Evolutionary conservation across 202 grass and related monocot genomes (phyloP), one percentile per base, ranked within the genome.

Genomic region (Schoenoplectus triqueter): DNA sequence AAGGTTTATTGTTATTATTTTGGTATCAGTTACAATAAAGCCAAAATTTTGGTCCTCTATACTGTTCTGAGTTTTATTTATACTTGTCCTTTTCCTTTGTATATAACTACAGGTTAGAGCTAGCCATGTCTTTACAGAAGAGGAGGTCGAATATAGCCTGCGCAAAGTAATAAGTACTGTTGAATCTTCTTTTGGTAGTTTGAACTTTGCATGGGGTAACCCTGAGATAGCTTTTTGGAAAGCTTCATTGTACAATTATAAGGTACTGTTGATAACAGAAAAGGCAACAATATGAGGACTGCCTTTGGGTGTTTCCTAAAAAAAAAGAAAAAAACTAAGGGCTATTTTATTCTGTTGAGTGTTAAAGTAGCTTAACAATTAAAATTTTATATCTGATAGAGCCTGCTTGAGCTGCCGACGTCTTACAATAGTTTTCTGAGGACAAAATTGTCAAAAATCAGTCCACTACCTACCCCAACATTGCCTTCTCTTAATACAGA

Each of bases 51-150:
- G 8, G 7, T 86, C 55, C 51, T 48, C 64, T 73, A 5, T 49
- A 73, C 77, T 41, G 45, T 82, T 77, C 17, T 39, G 86, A 83
- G 20, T 73, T 55, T 63, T 80, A 82, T 92, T 40, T 56, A 83
- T 56, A 14, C 13, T 52, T 57, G 11, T 10, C 11, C 31, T 83
- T 83, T 67, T 70, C 10, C 21, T 40, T 67, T 68, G 39, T 87
- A 85, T 89, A 92, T 71, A 85, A 80, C 84, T 83, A 91, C 87
- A 98, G 95, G 84, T 98, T 68, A 91, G 89, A 89, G 88, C 88
- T n/a, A 91, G 89, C 69, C 87, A 87, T 47, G 85, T 98, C 87
- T 93, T 89, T 89, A 91, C 91, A 77, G 95, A 98, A 90, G 93
- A 95, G 86, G 93, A 95, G 82, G 81, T 92, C 65, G 95, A 95